phyloP scores from a whole-genome alignment of 1,284 basidiomycete species.

The Albatrellus sp. region DNA sequence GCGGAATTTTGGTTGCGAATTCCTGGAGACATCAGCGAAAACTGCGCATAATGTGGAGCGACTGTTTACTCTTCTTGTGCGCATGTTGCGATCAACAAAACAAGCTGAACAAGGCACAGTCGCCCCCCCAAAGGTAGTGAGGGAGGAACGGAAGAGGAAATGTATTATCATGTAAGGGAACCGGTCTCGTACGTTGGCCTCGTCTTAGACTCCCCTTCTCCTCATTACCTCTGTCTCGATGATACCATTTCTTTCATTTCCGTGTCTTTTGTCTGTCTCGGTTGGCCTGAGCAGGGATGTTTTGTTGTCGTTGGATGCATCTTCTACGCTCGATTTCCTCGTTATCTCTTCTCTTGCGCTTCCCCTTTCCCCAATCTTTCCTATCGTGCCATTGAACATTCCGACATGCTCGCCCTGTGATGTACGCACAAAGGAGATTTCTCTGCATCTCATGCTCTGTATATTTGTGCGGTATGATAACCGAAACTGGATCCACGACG shows the following conservation, averaged over 20 bases:
- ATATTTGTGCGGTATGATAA: slow-evolving; percentile 1
- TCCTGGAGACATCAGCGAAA: slow-evolving; percentile 95
- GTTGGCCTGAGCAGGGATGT: slow-evolving; percentile 8
- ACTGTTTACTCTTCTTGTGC: slow-evolving; percentile 85
- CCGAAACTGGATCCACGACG: background rate
- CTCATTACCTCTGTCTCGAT: slow-evolving; percentile 39
- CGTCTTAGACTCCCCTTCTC: slow-evolving; percentile 49
- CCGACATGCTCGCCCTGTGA: slow-evolving; percentile 12
- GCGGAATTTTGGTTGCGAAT: slow-evolving; percentile 82
- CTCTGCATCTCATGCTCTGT: slow-evolving; percentile 9
- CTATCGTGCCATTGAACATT: slow-evolving; percentile 13
- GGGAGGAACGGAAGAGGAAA: slow-evolving; percentile 37
- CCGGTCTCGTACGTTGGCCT: slow-evolving; percentile 20
- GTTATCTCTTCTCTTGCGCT: background rate
- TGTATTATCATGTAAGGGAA: slow-evolving; percentile 68
- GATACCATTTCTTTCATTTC: slow-evolving; percentile 50
- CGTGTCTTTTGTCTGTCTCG: slow-evolving; percentile 2
- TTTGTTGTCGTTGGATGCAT: slow-evolving; percentile 6
- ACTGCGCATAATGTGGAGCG: slow-evolving; percentile 91
- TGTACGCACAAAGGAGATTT: slow-evolving; percentile 12
- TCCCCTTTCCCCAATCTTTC: slow-evolving; percentile 9
- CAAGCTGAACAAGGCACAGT: slow-evolving; percentile 22
- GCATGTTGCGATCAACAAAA: slow-evolving; percentile 69
- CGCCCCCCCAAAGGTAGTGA: slow-evolving; percentile 19
- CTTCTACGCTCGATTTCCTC: slow-evolving; percentile 6